phyloP scores from a whole-genome alignment of 2,329 filamentous ascomycete genomes.

The Colletotrichum spaethianum region DNA sequence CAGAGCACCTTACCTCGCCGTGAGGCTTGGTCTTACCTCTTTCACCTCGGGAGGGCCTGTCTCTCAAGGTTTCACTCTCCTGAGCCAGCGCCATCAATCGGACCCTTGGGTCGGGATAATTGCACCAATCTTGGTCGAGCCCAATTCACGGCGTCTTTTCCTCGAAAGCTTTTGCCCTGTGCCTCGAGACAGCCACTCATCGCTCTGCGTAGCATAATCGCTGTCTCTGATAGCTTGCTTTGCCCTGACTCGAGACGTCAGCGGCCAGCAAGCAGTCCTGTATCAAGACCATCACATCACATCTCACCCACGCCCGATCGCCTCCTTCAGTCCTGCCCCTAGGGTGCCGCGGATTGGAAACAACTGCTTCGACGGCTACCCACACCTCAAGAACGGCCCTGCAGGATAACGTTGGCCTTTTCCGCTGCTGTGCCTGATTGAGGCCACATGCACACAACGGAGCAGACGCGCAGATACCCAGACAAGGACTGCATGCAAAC shows the following conservation, averaged over 20 bases:
- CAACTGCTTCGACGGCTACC: background rate
- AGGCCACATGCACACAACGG: background rate
- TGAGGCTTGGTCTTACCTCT: constrained; percentile 11
- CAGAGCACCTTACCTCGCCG: background rate
- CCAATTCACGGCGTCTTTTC: background rate
- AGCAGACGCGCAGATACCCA: constrained; percentile 1
- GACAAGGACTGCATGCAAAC: constrained; percentile 6
- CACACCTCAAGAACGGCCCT: background rate
- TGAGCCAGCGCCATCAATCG: constrained; percentile 3
- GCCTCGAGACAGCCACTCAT: background rate
- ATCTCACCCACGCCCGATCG: background rate
- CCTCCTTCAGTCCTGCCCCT: background rate
- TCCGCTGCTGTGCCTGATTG: background rate
- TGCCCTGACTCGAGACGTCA: constrained; percentile 4
- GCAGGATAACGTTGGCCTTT: background rate
- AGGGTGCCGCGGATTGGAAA: background rate
- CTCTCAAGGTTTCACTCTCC: constrained; percentile 24
- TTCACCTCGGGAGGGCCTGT: background rate
- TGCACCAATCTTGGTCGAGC: constrained; percentile 1
- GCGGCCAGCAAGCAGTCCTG: constrained; percentile 4
- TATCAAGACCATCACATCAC: background rate
- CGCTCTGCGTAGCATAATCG: background rate
- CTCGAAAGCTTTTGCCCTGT: background rate
- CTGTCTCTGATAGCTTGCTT: background rate
- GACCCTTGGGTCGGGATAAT: constrained; percentile 11